Conservation (phyloP, 225 moss, liverwort and hornwort genomes). For the Takakia lepidozioides region DNA sequence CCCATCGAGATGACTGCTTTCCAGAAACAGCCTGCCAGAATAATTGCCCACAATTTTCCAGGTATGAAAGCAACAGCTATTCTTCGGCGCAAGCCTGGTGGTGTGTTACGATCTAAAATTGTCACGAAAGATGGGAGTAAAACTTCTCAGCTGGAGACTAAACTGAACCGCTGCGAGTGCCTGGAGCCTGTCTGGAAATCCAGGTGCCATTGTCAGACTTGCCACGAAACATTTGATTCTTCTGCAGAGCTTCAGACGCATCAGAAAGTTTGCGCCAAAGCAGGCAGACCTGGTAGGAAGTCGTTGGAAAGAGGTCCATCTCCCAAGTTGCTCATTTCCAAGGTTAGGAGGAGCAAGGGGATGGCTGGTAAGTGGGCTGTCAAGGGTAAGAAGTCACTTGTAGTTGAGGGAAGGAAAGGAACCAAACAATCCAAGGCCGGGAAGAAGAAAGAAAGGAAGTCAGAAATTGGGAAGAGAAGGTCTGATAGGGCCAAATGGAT, state of each 20-base stretch:
- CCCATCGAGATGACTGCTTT: no score
- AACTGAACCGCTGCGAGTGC: conserved; percentile 75
- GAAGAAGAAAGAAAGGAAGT: conserved; percentile 22
- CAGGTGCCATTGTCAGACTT: conserved; percentile 67
- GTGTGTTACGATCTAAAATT: no score
- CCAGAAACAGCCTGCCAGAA: no score
- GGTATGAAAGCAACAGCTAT: conserved; percentile 22
- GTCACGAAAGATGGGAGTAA: conserved; percentile 16
- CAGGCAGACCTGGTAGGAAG: background rate
- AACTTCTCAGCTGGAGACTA: conserved; percentile 18
- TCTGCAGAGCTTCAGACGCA: conserved; percentile 62
- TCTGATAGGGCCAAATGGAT: no score
- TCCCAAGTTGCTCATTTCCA: no score
- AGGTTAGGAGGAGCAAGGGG: conserved; percentile 32
- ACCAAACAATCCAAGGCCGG: conserved; percentile 27
- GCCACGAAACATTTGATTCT: conserved; percentile 80
- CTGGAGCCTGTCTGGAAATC: conserved; percentile 87
- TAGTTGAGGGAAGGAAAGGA: conserved; percentile 27
- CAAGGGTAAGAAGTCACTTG: conserved; percentile 28
- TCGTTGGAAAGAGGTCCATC: no score
- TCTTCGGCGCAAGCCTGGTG: conserved; percentile 17
- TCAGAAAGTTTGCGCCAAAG: conserved; percentile 25
- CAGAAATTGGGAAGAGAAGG: no score
- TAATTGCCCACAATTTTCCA: conserved; percentile 1
- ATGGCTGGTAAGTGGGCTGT: conserved; percentile 15